Evolutionary conservation across 73 alveolate genomes (phyloP), one percentile per base, ranked within the genome.

Genomic region (Uronychia setigera): DNA sequence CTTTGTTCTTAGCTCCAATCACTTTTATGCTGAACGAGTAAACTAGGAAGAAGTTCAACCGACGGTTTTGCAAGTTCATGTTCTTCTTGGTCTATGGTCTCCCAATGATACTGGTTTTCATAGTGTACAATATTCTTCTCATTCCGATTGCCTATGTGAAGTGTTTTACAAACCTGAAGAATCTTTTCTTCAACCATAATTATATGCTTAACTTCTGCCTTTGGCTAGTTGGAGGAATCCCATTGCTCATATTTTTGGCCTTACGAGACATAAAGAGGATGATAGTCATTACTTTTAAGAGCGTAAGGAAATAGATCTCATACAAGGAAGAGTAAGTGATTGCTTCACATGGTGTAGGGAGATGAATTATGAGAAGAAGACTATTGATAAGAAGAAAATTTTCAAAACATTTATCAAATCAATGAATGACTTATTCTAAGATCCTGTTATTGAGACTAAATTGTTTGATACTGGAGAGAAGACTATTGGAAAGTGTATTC

Each of bases 41-140:
- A 1, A 77, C 58, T 19, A 28, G 35, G 67, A 57, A 26, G 13
- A 34, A 11, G 26, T 26, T 85, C 31, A 85, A 85, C 91, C 57
- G 74, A 11, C 1, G 29, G 32, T 85, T 14, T 28, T 85, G 91
- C 33, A 85, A 85, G 67, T 30, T 76, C 26, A 35, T 85, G 74
- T 85, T 85, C 35, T 28, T 85, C 57, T 26, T 85, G 0, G 28
- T 74, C 25, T 85, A 85, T 77, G 83, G 67, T 29, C 29, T 85
- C 26, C 91, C 91, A 35, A 85, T 85, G 91, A 31, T 77, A 32
- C 26, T 85, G 35, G 76, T 77, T 57, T 85, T 85, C 35, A 1
- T 77, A 11, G 46, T 35, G 27, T 76, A 29, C 76, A 85, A 85
- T 57, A 1, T 31, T 11, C 14, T 85, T 1, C 1, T 85, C 0